A percentile compares a stretch with the other conserved stretches of the same genome.
Conservation (phyloP, 2,329 filamentous ascomycete species). For the Diplodia intermedia region DNA sequence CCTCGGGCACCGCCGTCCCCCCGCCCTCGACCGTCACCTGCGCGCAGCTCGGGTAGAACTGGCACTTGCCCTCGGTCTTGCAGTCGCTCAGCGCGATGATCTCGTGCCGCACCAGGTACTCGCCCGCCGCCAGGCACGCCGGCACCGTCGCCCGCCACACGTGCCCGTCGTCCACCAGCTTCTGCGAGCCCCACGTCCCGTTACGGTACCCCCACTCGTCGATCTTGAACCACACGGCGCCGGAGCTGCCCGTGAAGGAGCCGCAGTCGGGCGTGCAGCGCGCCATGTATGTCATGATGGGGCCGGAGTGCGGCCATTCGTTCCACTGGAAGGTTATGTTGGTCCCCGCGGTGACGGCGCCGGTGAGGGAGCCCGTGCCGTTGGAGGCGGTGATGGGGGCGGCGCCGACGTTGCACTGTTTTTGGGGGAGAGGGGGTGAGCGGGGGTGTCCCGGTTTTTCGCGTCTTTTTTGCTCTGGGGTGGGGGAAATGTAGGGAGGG, state of each 20-base stretch:
- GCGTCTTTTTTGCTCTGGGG: no score
- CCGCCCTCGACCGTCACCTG: conserved; percentile 42
- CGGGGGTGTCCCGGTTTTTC: no score
- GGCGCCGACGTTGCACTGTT: conserved; percentile 9
- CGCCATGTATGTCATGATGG: conserved; percentile 48
- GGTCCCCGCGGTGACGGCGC: conserved; percentile 44
- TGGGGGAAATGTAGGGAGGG: no score
- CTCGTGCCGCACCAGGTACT: conserved; percentile 50
- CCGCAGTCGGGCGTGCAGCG: conserved; percentile 40
- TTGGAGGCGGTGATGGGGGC: conserved; percentile 29
- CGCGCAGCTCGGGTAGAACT: conserved; percentile 55
- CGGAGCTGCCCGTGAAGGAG: conserved; percentile 45
- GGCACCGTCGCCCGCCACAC: conserved; percentile 38
- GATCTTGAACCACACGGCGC: conserved; percentile 49
- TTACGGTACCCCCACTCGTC: conserved; percentile 47
- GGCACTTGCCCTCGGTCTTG: conserved; percentile 46
- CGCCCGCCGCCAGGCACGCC: conserved; percentile 42
- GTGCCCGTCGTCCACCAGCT: conserved; percentile 23
- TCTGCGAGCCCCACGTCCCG: conserved; percentile 42
- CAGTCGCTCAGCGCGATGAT: conserved; percentile 55
- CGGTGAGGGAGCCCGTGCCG: conserved; percentile 38
- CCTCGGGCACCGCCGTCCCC: background rate
- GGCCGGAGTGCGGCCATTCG: conserved; percentile 49
- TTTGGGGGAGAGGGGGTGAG: no score
- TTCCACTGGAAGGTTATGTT: conserved; percentile 47